These are phyloP conservation scores for Heliocybe sulcata DNA, from an alignment of 1,284 basidiomycete genomes.

Conservation along the genomic window DNA sequence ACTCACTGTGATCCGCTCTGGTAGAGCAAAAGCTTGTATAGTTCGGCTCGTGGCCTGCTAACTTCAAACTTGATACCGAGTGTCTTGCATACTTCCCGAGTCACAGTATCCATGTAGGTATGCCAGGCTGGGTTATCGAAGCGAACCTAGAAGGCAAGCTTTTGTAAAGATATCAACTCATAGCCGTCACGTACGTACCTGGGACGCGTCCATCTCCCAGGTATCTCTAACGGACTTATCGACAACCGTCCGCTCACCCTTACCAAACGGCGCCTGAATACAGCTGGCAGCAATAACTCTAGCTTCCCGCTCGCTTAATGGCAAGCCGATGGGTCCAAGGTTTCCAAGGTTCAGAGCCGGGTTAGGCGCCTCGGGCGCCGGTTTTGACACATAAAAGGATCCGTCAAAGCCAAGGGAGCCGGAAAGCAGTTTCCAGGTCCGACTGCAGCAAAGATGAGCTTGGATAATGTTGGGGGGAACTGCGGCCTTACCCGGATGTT, in stretches of 20 bases:
- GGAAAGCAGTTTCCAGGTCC: conserved; percentile 18
- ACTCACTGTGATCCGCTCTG: conserved; percentile 38
- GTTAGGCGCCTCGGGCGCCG: conserved; percentile 18
- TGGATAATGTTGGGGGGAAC: neutral
- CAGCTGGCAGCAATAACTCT: conserved; percentile 20
- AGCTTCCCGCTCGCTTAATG: conserved; percentile 29
- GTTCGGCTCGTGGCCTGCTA: conserved; percentile 24
- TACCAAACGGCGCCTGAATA: conserved; percentile 13
- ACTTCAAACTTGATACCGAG: conserved; percentile 10
- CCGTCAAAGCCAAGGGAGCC: conserved; percentile 22
- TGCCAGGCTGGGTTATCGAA: conserved; percentile 18
- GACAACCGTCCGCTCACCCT: conserved; percentile 16
- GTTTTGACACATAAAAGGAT: conserved; percentile 16
- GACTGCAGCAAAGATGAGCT: conserved; percentile 21
- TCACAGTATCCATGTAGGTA: conserved; percentile 10
- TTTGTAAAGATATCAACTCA: neutral
- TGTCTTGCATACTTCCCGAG: conserved; percentile 21
- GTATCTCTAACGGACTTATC: conserved; percentile 20
- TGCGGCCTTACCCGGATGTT: neutral
- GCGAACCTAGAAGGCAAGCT: conserved; percentile 7
- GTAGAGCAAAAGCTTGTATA: conserved; percentile 39
- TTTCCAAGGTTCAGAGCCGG: conserved; percentile 16
- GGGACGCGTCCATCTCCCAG: conserved; percentile 19
- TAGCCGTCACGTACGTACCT: conserved; percentile 9
- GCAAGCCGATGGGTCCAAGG: conserved; percentile 25